A percentile compares a stretch with the other conserved stretches of the same genome.
Evolutionary conservation across 805 yeast species (phyloP).

Genomic region (Lachancea mirantina): DNA sequence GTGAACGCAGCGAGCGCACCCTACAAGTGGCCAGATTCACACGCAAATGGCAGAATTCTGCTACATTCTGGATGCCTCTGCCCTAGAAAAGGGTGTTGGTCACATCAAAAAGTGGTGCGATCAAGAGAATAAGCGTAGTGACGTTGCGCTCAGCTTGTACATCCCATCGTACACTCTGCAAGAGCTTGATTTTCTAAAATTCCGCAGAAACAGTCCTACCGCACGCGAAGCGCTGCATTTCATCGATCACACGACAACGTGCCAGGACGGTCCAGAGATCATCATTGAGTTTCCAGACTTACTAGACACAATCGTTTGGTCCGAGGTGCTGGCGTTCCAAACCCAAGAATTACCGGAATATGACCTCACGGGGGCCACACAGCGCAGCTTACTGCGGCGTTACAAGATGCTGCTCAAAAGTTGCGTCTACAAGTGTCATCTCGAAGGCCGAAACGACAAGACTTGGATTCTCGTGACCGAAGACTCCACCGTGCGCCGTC

Average conservation of each 20-base stretch:
- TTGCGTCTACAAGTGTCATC: conserved; percentile 46
- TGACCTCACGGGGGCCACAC: conserved; percentile 4
- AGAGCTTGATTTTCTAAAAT: conserved; percentile 52
- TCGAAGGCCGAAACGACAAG: conserved; percentile 25
- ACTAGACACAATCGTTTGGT: conserved; percentile 21
- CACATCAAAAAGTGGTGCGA: conserved; percentile 58
- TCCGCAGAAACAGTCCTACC: conserved; percentile 51
- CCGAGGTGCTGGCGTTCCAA: conserved; percentile 14
- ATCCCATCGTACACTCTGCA: conserved; percentile 45
- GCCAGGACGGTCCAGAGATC: conserved; percentile 20
- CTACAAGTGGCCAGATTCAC: neutral
- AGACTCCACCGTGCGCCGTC: conserved; percentile 49
- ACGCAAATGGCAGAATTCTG: conserved; percentile 14
- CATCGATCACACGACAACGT: conserved; percentile 46
- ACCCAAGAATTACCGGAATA: conserved; percentile 4
- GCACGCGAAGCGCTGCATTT: conserved; percentile 59
- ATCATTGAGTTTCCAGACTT: conserved; percentile 44
- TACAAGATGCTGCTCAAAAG: conserved; percentile 50
- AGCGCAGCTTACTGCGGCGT: conserved; percentile 42
- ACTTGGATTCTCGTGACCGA: conserved; percentile 58
- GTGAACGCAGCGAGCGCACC: no score
- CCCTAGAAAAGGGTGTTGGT: conserved; percentile 62
- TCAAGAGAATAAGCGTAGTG: conserved; percentile 14
- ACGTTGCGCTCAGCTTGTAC: conserved; percentile 39
- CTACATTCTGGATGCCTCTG: conserved; percentile 60